These are phyloP conservation scores for Capronia epimyces DNA, from an alignment of 2,329 filamentous ascomycete species.

Conservation along the genomic window DNA sequence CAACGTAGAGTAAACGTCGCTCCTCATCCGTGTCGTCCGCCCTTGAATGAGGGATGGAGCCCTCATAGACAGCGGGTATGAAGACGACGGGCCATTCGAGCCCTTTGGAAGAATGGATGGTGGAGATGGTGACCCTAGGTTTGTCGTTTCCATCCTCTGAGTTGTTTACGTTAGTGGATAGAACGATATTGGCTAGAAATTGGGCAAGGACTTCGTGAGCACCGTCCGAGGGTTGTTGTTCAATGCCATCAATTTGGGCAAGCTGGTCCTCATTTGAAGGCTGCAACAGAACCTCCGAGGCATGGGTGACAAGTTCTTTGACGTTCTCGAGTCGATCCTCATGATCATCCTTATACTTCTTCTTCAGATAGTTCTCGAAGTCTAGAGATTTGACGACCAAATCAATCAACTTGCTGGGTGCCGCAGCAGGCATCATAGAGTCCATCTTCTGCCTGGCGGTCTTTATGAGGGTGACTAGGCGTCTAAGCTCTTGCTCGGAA, in stretches of 20 bases:
- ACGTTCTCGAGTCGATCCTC: constrained; percentile 83
- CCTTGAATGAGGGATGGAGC: constrained; percentile 82
- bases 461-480: constrained; percentile 57
- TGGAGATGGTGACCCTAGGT: constrained; percentile 77
- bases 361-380: constrained; percentile 68
- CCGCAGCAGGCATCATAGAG: constrained; percentile 27
- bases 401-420: constrained; percentile 48
- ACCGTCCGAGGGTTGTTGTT: constrained; percentile 51
- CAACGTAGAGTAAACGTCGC: constrained; percentile 82
- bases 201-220: constrained; percentile 63
- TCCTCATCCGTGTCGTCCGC: constrained; percentile 85
- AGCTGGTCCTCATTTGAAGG: constrained; percentile 48
- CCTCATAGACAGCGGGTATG: constrained; percentile 81
- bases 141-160: constrained; percentile 51
- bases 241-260: constrained; percentile 64
- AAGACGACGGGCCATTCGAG: constrained; percentile 96
- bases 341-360: constrained; percentile 65
- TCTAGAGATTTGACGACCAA: constrained; percentile 60
- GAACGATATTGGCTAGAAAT: constrained; percentile 82
- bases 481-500: constrained; percentile 53
- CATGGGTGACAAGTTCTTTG: constrained; percentile 76
- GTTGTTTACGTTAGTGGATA: constrained; percentile 72
- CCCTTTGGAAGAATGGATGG: constrained; percentile 92
- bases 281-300: constrained; percentile 60
- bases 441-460: constrained; percentile 52